Evolutionary conservation across 176 grass and related monocot genomes (phyloP).

Genomic region (Rhynchospora pubera): DNA sequence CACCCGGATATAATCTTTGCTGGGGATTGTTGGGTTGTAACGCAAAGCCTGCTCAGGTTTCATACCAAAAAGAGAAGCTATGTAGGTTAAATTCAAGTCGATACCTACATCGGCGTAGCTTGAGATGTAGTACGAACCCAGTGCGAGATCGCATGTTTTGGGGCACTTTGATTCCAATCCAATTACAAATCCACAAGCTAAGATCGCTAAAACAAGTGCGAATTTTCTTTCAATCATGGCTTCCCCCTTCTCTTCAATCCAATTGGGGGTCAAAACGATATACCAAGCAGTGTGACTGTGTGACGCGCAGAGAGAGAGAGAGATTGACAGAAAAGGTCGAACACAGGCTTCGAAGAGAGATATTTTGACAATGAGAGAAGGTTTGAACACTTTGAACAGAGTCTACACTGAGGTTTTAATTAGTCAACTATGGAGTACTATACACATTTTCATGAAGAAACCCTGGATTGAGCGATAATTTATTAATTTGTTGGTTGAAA

Average conservation of each 20-base stretch:
- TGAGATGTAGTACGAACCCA: conserved; percentile 41
- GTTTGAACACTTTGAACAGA: not conserved
- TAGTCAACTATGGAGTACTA: conserved; percentile 15
- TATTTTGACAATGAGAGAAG: no score
- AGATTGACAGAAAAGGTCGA: not conserved
- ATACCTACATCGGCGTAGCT: not conserved
- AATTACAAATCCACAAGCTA: not conserved
- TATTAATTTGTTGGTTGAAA: no score
- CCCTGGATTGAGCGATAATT: no score
- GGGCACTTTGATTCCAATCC: conserved; percentile 23
- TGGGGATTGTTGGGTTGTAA: conserved; percentile 29
- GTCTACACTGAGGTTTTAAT: not conserved
- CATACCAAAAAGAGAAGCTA: conserved; percentile 30
- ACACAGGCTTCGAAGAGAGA: not conserved
- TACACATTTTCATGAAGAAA: not conserved
- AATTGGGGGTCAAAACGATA: not conserved
- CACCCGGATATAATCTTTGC: conserved; percentile 14
- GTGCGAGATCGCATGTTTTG: conserved; percentile 34
- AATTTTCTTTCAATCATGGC: conserved; percentile 1
- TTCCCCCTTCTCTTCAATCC: not conserved
- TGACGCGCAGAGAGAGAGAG: not conserved
- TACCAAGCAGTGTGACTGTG: not conserved
- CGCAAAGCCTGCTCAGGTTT: not conserved
- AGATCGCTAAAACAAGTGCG: not conserved
- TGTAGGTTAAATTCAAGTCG: conserved; percentile 38